Base-by-base conservation (phyloP, 2,329 filamentous ascomycete genomes). In the Neonectria ditissima region DNA sequence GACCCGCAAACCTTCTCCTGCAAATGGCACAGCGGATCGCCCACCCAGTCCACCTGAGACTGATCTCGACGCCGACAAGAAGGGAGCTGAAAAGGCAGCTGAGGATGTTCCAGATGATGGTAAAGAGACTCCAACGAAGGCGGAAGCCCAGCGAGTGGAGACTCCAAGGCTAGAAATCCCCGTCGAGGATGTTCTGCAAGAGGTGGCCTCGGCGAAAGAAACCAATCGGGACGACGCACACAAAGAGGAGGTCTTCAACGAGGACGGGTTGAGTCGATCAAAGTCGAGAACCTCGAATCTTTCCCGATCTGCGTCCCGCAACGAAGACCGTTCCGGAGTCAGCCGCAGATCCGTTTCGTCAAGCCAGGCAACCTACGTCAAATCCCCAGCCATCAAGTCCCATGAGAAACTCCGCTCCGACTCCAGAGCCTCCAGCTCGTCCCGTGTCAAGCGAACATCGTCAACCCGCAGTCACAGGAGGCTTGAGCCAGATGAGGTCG, bases 31-130 rank as follows among this genome's bases (percentile, higher is more conserved):
- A 71, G 82, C 76, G 53, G 74, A 79, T 47, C 80, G 87, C 66
- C 84, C 88, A n/a, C 87, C 87, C 3, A 90, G 85, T 57, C 88
- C 88, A 1, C 88, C 88, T 2, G 88, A 89, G 67, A 91, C 88
- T 4, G 88, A 89, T 62, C 66, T 89, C 18, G 86, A 86, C 2
- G 82, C 79, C 52, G 80, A 82, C 37, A 80, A 75, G 65, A 65
- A 76, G 48, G 47, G 59, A 20, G 65, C 61, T 5, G 59, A 68
- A 28, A 65, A 76, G 48, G 34, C 58, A n/a, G 63, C 61, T 4
- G 59, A 66, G 34, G 55, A 75, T 67, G 26, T 70, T 74, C 43
- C 75, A 62, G 66, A 76, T 66, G 65, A 80, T 66, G 18, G 55
- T 16, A 41, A 37, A 10, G 71, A 55, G 45, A 59, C 65, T 20